Base-by-base conservation (phyloP, 2,329 filamentous ascomycete species). In the Fusarium citri region DNA sequence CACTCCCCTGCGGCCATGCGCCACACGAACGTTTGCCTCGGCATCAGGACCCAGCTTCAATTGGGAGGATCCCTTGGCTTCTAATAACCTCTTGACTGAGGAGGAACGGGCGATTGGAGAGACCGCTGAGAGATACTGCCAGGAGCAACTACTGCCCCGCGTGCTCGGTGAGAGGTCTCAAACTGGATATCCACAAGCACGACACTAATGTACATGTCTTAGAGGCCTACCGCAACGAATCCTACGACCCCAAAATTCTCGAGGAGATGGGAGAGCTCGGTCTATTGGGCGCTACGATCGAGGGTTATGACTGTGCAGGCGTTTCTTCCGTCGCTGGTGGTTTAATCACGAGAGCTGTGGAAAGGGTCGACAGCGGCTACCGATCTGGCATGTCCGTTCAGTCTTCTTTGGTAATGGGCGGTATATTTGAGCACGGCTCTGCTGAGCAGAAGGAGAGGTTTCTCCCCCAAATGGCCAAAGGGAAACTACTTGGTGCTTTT, bases 311-410 rank as follows among this genome's bases (percentile, higher is more conserved):
- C 30, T 97, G 94, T 79, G 94, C 94, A 7, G 94, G 94, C 56
- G 92, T 93, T 26, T 95, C 92, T 69, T 94, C 91, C 56, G 93
- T 97, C 47, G 94, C 94, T 11, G 92, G 91, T n/a, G 94, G 94
- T 23, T 83, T 97, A 69, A 97, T 97, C 79, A 97, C 93, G 22
- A 89, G 94, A 77, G 94, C 94, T 69, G 93, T 97, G 20, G 94
- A 97, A 81, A 88, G 94, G 60, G 93, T 97, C 28, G 94, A 97
- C 78, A 96, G 93, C 65, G 94, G 94, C 50, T 97, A 97, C 81
- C 89, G 94, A 62, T 97, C 93, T 50, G 94, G 92, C 70, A 97
- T 97, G 91, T 97, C 93, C 9, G 94, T 97, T 22, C 94, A 97
- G 80, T 95, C 92, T 65, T 96, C 94, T 2, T 84, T 97, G n/a